These are phyloP conservation scores for Sporobolus alterniflorus DNA, from an alignment of 202 grass and related monocot species.

Conservation along the genomic window DNA sequence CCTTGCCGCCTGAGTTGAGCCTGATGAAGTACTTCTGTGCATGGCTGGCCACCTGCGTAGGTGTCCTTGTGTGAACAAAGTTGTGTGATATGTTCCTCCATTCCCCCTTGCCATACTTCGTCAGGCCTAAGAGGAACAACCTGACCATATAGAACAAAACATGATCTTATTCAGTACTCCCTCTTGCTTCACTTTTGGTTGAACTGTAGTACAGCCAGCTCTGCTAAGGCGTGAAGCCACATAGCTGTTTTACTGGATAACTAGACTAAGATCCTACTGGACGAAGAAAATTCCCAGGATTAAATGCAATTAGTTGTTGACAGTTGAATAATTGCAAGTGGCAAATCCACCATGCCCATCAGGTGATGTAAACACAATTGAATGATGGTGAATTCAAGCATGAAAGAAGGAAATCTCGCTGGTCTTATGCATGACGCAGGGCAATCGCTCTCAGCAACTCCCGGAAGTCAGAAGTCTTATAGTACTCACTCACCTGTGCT, in stretches of 20 bases:
- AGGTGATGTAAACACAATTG: constrained; percentile 23
- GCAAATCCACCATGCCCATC: constrained; percentile 19
- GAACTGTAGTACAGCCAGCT: neutral
- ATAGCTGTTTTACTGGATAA: neutral
- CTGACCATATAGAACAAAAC: constrained; percentile 45
- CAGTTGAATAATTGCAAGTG: constrained; percentile 40
- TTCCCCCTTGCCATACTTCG: constrained; percentile 88
- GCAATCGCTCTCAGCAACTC: constrained; percentile 40
- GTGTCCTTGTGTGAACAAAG: constrained; percentile 76
- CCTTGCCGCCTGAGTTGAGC: constrained; percentile 80
- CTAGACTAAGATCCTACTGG: constrained; percentile 1
- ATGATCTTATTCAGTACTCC: constrained; percentile 36
- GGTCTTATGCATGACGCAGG: constrained; percentile 27
- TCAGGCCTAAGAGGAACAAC: constrained; percentile 84
- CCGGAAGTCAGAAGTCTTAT: constrained; percentile 1
- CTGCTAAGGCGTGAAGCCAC: constrained; percentile 28
- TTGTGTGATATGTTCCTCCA: constrained; percentile 96
- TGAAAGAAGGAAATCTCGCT: neutral
- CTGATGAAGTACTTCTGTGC: constrained; percentile 98
- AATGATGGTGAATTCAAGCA: constrained; percentile 24
- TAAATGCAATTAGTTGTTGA: constrained; percentile 38
- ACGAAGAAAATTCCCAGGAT: constrained; percentile 13
- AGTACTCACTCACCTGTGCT: constrained; percentile 79
- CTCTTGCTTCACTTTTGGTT: neutral
- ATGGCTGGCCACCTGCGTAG: constrained; percentile 96